phyloP scores from a whole-genome alignment of 2,329 filamentous ascomycete genomes.

The Arachnopeziza araneosa region DNA sequence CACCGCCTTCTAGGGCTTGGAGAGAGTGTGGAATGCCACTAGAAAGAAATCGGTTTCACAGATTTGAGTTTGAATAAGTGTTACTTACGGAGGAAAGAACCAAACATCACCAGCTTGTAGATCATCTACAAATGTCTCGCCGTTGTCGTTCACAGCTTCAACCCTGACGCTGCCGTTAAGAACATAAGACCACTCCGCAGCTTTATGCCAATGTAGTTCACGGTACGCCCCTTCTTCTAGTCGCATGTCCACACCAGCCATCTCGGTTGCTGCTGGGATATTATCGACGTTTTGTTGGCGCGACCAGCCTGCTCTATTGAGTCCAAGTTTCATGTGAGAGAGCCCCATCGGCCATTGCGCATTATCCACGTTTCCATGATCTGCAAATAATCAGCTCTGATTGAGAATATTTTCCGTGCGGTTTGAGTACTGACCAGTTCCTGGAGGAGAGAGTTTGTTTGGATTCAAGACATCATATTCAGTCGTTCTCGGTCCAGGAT shows the following conservation, averaged over 20 bases:
- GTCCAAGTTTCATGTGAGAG: slow-evolving; percentile 42
- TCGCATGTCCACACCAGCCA: slow-evolving; percentile 75
- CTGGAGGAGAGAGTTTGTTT: slow-evolving; percentile 65
- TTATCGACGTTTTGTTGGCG: slow-evolving; percentile 65
- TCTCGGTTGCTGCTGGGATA: slow-evolving; percentile 59
- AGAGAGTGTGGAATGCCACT: slow-evolving; percentile 72
- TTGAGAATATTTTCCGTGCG: background rate
- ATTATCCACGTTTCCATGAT: slow-evolving; percentile 64
- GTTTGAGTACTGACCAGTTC: slow-evolving; percentile 37
- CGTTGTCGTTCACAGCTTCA: slow-evolving; percentile 68
- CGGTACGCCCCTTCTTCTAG: slow-evolving; percentile 67
- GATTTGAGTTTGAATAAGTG: background rate
- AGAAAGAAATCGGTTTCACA: background rate
- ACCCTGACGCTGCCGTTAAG: slow-evolving; percentile 66
- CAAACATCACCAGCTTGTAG: slow-evolving; percentile 70
- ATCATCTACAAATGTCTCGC: slow-evolving; percentile 72
- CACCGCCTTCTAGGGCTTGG: slow-evolving; percentile 64
- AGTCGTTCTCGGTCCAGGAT: slow-evolving; percentile 60
- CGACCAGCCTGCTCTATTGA: slow-evolving; percentile 67
- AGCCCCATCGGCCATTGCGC: slow-evolving; percentile 59
- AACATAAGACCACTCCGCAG: slow-evolving; percentile 74
- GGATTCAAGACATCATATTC: slow-evolving; percentile 64
- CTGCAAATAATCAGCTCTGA: slow-evolving; percentile 26
- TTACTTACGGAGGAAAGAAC: slow-evolving; percentile 65
- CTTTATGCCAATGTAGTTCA: slow-evolving; percentile 77